Base-by-base conservation (phyloP, 345 rosid genomes). In the Citrus maxima region DNA sequence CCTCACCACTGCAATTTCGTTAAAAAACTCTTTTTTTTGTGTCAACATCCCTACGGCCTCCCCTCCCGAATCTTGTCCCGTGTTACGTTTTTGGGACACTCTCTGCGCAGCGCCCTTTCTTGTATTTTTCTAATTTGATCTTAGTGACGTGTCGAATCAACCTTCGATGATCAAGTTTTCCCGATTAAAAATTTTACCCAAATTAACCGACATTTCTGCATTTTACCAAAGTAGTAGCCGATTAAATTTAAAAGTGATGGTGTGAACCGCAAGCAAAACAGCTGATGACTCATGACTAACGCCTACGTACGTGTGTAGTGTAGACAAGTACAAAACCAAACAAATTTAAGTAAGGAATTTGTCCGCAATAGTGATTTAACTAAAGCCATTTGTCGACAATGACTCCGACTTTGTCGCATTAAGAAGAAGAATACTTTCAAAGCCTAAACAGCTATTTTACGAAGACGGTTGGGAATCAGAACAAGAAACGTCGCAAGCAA, bases 361-460 rank as follows among this genome's bases (percentile, higher is more conserved):
- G 86, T 82, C 84, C 55, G 7, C 58, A 86, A 74, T 51, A 22
- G 24, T 37, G 61, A 70, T 56, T 78, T 73, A 79, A 77, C 28
- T 74, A 74, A 68, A 42, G 32, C 54, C 9, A 51, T 37, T 66
- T 64, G 49, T 68, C 73, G 84, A 82, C 77, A 80, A 80, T 42
- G 80, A 77, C 78, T 74, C 46, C 61, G 72, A 66, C 37, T 56
- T 66, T 88, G 87, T 84, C 86, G 72, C 72, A 58, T 86, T 80
- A 38, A 77, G 68, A 76, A 77, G 68, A 76, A 80, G 81, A 78
- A 86, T 73, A 35, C 56, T 71, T 73, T 71, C 60, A 46, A 77
- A 72, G 70, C 73, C 85, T 68, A 62, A 85, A 80, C 87, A 86
- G 85, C 82, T 81, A 76, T 74, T 83, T 51, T 16, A 84, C 42